Conservation (phyloP, 2,329 filamentous ascomycete genomes). For the Verticillium alfalfae region DNA sequence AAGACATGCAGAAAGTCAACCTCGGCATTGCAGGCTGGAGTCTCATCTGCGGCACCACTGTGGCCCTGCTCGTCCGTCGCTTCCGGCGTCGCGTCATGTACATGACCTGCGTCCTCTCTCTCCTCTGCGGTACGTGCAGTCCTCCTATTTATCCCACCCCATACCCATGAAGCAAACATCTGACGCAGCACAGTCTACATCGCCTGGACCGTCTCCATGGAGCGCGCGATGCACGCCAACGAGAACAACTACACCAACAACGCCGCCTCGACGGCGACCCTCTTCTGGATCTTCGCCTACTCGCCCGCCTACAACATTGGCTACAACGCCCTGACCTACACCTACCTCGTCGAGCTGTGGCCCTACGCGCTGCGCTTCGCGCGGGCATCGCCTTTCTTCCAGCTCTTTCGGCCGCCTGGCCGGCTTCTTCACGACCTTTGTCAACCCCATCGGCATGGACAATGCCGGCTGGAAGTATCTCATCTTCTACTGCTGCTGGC, state of each 20-base stretch:
- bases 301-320: constrained; percentile 53
- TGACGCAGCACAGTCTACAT: constrained; percentile 39
- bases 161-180: background rate
- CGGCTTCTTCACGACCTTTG: constrained; percentile 13
- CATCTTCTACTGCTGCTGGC: constrained; percentile 13
- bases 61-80: constrained; percentile 35
- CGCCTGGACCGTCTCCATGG: constrained; percentile 42
- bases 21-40: constrained; percentile 41
- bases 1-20: constrained; percentile 36
- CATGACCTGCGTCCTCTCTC: constrained; percentile 36
- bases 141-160: background rate
- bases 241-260: constrained; percentile 18
- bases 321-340: constrained; percentile 55
- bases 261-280: constrained; percentile 28
- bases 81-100: constrained; percentile 41
- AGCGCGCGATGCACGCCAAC: constrained; percentile 28
- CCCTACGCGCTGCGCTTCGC: constrained; percentile 50
- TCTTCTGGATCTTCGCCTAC: constrained; percentile 54
- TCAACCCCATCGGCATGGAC: constrained; percentile 13
- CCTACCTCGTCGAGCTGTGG: constrained; percentile 55
- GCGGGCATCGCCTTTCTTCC: constrained; percentile 44
- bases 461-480: constrained; percentile 9
- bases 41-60: constrained; percentile 35
- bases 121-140: background rate
- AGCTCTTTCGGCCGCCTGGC: constrained; percentile 11